Percentiles rank a stretch among this genome's conserved stretches.
phyloP scores from a whole-genome alignment of 805 yeast species.

The Ogataea ramenticola region DNA sequence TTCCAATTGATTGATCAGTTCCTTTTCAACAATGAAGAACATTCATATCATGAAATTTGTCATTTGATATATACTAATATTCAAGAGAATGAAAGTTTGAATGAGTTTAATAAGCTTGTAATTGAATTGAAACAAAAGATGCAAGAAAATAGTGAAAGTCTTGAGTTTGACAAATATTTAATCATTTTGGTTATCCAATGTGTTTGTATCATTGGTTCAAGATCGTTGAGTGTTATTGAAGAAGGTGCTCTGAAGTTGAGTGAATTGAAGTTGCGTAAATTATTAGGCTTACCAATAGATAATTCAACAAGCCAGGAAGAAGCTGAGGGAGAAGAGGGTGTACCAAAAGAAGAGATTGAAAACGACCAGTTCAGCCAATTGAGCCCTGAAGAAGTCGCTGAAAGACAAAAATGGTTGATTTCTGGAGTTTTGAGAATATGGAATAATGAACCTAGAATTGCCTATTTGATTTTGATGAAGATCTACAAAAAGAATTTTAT shows the following conservation, averaged over 20 bases:
- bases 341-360: slow-evolving; percentile 2
- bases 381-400: slow-evolving; percentile 18
- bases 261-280: slow-evolving; percentile 19
- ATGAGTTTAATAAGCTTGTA: slow-evolving; percentile 21
- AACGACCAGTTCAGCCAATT: slow-evolving; percentile 18
- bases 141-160: slow-evolving; percentile 3
- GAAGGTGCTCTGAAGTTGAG: slow-evolving; percentile 34
- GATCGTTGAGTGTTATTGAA: slow-evolving; percentile 76
- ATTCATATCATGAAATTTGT: slow-evolving; percentile 25
- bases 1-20: slow-evolving; percentile 26
- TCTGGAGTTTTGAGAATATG: slow-evolving; percentile 56
- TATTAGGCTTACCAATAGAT: slow-evolving; percentile 16
- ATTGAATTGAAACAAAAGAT: slow-evolving; percentile 15
- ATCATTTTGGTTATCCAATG: slow-evolving; percentile 62
- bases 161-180: slow-evolving; percentile 30
- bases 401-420: slow-evolving; percentile 38
- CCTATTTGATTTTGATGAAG: slow-evolving; percentile 49
- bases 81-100: slow-evolving; percentile 22
- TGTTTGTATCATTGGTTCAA: slow-evolving; percentile 74
- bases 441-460: slow-evolving; percentile 60
- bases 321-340: too few species aligned
- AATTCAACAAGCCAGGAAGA: too few species aligned
- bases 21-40: slow-evolving; percentile 26
- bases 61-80: slow-evolving; percentile 25
- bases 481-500: slow-evolving; percentile 41